Conservation (phyloP, 148 eudicot genomes). For the Arctostaphylos glauca region DNA sequence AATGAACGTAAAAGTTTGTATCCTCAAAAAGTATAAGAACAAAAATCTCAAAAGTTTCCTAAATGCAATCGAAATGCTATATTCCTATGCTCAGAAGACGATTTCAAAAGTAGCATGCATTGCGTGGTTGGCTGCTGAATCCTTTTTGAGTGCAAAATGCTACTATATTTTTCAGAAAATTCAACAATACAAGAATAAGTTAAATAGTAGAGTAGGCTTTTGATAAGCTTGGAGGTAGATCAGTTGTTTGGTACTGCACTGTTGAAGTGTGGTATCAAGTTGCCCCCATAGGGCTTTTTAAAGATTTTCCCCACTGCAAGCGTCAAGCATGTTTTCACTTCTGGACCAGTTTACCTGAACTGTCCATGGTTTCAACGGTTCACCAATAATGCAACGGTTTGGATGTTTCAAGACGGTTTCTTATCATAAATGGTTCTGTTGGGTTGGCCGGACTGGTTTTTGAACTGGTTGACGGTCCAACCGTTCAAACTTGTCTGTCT, state of each 20-base stretch:
- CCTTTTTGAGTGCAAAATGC: neutral
- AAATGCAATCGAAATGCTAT: neutral
- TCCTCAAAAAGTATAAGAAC: neutral
- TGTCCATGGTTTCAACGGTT: neutral
- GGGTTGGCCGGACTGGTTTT: neutral
- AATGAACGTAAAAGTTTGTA: neutral
- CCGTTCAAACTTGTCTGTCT: neutral
- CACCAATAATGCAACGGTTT: neutral
- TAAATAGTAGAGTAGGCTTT: neutral
- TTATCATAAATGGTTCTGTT: neutral
- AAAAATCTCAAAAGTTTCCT: neutral
- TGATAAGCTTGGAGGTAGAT: neutral
- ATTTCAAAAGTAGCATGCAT: neutral
- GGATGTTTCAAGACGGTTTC: neutral
- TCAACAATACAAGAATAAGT: neutral
- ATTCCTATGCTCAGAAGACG: neutral
- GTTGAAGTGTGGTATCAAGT: too few species aligned
- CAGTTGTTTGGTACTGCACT: neutral
- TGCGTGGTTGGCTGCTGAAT: neutral
- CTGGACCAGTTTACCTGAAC: neutral
- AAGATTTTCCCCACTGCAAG: neutral
- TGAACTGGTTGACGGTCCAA: neutral
- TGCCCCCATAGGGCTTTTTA: too few species aligned
- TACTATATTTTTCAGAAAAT: neutral
- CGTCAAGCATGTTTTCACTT: neutral